Evolutionary conservation across 345 rosid genomes (phyloP).

Genomic region (Pugionium cornutum): DNA sequence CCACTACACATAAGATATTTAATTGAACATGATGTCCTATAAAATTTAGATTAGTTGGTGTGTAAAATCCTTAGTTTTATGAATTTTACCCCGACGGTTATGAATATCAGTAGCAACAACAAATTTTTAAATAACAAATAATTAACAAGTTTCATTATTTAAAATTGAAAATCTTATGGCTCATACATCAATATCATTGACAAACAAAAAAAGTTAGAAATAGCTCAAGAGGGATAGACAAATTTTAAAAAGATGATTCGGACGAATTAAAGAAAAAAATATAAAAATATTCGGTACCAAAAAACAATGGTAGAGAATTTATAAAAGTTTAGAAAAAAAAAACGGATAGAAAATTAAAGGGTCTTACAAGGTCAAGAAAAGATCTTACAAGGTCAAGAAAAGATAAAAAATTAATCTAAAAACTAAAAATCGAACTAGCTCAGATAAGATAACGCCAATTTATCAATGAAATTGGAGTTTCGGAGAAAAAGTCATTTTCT

Average conservation of each 20-base stretch:
- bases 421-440: constrained; percentile 48
- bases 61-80: too few relatives aligned
- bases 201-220: too few relatives aligned
- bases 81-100: too few relatives aligned
- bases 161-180: too few relatives aligned
- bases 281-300: constrained; percentile 25
- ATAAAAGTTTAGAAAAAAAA: neutral
- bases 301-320: constrained; percentile 20
- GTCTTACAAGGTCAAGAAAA: constrained; percentile 99
- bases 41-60: too few relatives aligned
- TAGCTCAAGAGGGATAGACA: constrained; percentile 99
- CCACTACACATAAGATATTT: too few relatives aligned
- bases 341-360: constrained; percentile 12
- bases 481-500: neutral
- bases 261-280: constrained; percentile 32
- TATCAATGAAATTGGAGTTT: constrained; percentile 10
- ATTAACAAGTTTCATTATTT: too few relatives aligned
- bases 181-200: too few relatives aligned
- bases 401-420: neutral
- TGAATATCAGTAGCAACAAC: too few relatives aligned
- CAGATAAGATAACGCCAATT: constrained; percentile 83
- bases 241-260: constrained; percentile 73
- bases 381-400: constrained; percentile 99
- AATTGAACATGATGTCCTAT: too few relatives aligned
- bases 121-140: too few relatives aligned